Evolutionary conservation across 2,329 filamentous ascomycete species (phyloP), one percentile per base, ranked within the genome.

Genomic region (Fusarium tupiense): DNA sequence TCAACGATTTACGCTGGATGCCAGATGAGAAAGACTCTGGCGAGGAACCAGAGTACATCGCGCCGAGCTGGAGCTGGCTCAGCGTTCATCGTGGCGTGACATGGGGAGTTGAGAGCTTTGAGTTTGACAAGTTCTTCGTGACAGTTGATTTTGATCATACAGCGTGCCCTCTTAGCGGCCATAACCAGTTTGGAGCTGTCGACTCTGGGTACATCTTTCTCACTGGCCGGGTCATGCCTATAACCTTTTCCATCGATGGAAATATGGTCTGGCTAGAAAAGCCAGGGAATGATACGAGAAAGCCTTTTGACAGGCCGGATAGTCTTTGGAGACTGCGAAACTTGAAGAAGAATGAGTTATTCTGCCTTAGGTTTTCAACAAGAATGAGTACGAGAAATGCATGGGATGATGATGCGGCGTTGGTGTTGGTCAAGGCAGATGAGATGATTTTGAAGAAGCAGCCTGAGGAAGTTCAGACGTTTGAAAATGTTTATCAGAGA

Each of bases 31-130:
- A 50, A 22, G 69, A 76, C 8, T 33, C 53, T 1, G 68, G 52
- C 0, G 40, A 61, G 19, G 49, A 72, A 16, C 24, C 35, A 1
- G 8, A 57, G 8, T 76, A 73, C 5, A 64, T 76, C 7, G 70
- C 68, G 6, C 78, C 77, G 3, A 79, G 67, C 20, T 79, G 77
- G 77, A 79, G 76, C 29, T 79, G 76, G 77, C 59, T 79, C 6
- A 78, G 77, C 20, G 70, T 63, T 13, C 73, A 76, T 5, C 75
- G 76, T 1, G 69, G 67, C 6, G 76, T 78, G 8, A 76, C 69
- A 4, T 79, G 76, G 76, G 75, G 75, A 2, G 16, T 54, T 1
- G 54, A 67, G 9, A 67, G 47, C 19, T 75, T 73, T 33, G 53
- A 61, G 11, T 31, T 64, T 2, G 61, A 69, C 22, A 22, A 66